These are phyloP conservation scores for Hypoxylon rickii DNA, from an alignment of 495 filamentous ascomycete species.

Conservation along the genomic window DNA sequence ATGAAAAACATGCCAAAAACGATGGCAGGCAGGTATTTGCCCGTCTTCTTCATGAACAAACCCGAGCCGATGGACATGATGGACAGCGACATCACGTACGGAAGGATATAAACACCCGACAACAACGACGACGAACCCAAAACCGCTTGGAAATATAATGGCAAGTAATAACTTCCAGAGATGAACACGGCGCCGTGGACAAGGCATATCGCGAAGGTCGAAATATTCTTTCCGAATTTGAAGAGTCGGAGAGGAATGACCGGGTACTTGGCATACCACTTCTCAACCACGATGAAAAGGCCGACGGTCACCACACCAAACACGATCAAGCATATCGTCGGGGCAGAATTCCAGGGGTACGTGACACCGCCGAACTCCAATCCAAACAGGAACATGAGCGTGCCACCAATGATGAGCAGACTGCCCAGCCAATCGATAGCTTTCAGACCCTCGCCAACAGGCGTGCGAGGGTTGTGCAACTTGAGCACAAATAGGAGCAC, in stretches of 20 bases:
- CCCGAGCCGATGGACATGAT: constrained; percentile 63
- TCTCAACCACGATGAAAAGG: constrained; percentile 68
- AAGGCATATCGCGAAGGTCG: constrained; percentile 61
- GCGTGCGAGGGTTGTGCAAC: constrained; percentile 72
- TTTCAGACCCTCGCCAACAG: constrained; percentile 66
- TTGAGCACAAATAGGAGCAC: constrained; percentile 71
- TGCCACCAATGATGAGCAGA: constrained; percentile 68
- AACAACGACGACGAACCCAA: constrained; percentile 69
- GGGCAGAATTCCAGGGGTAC: constrained; percentile 72
- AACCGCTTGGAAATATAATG: constrained; percentile 75
- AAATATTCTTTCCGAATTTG: constrained; percentile 61
- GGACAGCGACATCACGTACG: constrained; percentile 72
- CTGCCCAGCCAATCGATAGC: constrained; percentile 76
- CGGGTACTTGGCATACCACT: constrained; percentile 70
- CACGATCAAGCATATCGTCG: constrained; percentile 75
- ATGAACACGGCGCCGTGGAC: constrained; percentile 73
- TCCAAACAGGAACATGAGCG: constrained; percentile 78
- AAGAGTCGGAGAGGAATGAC: constrained; percentile 76
- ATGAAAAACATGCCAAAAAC: constrained; percentile 59
- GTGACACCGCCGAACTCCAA: constrained; percentile 75
- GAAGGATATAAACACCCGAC: constrained; percentile 76
- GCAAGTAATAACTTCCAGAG: constrained; percentile 69
- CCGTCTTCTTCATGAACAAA: constrained; percentile 72
- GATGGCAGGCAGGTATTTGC: constrained; percentile 55
- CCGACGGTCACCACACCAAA: constrained; percentile 65